A percentile compares a stretch with the other conserved stretches of the same genome.
Conservation (phyloP, 805 yeast species). For the Metschnikowia bowlesiae region DNA sequence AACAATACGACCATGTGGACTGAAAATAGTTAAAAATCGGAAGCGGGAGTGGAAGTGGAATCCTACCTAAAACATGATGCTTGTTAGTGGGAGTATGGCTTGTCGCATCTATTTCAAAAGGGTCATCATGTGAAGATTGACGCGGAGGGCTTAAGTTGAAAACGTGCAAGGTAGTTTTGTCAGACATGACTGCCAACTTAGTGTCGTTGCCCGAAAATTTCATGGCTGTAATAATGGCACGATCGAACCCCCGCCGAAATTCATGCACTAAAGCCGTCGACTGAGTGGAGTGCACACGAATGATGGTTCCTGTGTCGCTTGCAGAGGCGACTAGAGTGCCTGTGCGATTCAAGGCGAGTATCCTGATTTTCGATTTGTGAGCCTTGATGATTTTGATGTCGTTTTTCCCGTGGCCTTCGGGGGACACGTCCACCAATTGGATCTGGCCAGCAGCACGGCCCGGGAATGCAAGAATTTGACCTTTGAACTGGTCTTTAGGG, state of each 20-base stretch:
- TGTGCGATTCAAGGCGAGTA: conserved; percentile 56
- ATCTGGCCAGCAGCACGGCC: conserved; percentile 73
- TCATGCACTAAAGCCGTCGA: conserved; percentile 72
- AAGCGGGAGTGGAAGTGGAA: conserved; percentile 60
- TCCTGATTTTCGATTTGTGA: conserved; percentile 62
- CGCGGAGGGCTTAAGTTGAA: conserved; percentile 46
- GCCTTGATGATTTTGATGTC: conserved; percentile 70
- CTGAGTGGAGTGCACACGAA: conserved; percentile 65
- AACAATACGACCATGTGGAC: conserved; percentile 85
- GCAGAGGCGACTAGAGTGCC: conserved; percentile 77
- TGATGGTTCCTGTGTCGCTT: conserved; percentile 75
- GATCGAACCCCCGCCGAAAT: conserved; percentile 85
- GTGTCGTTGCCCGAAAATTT: conserved; percentile 74
- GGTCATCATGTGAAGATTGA: conserved; percentile 4
- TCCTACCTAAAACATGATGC: conserved; percentile 58
- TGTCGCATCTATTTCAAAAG: conserved; percentile 1
- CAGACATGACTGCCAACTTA: conserved; percentile 79
- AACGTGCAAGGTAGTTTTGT: conserved; percentile 84
- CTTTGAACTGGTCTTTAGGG: conserved; percentile 19
- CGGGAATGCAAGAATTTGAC: conserved; percentile 69
- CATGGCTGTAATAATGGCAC: conserved; percentile 78
- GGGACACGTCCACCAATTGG: conserved; percentile 71
- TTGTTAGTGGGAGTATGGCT: conserved; percentile 37
- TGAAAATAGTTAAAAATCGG: conserved; percentile 65
- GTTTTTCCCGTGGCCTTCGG: conserved; percentile 58